Evolutionary conservation across 1,139 yeast species (phyloP), one percentile per base, ranked within the genome.

Genomic region (Magnusiomyces ingens): DNA sequence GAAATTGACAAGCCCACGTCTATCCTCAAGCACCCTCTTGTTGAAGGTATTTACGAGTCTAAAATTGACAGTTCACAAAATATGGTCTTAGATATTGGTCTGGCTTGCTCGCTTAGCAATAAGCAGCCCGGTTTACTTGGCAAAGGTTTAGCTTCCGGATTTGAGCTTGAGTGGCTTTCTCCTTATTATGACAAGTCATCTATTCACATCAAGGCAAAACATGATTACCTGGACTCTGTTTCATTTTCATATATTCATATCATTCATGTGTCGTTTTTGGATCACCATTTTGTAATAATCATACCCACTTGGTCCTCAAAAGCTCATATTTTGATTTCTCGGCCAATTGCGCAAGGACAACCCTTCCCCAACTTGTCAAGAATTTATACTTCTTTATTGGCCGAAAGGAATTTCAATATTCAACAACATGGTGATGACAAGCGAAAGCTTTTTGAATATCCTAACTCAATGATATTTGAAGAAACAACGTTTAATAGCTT

Each of bases 91-190:
- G 84, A 84, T 42, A 71, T 93, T 37, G 99, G 99, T 1, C 76
- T 83, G 26, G 75, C 80, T 11, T 86, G 93, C 29, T 75, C 76
- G 36, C 84, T 90, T 59, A 87, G 81, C 60, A 82, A 79, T 58
- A 76, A 86, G 0, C 74, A 76, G 53, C 81, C 89, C 17, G 96
- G 97, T 17, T 80, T 93, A 1, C 73, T 93, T n/a, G 95, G 97
- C 10, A 81, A 79, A 62, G 96, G 97, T 26, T 72, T 94, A 57
- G 90, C 88, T 60, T 77, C 79, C 57, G 99, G 99, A 0, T 94
- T 94, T 68, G 81, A 84, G 19, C 66, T 79, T 55, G 79, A 78
- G 53, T 84, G 85, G 66, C 59, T 73, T 29, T 57, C 58, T 8
- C 64, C 70, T 1, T 15, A 26, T 44, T 32, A 13, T 19, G 49